Base-by-base conservation (phyloP, 495 filamentous ascomycete genomes). In the Pseudevernia furfuracea region DNA sequence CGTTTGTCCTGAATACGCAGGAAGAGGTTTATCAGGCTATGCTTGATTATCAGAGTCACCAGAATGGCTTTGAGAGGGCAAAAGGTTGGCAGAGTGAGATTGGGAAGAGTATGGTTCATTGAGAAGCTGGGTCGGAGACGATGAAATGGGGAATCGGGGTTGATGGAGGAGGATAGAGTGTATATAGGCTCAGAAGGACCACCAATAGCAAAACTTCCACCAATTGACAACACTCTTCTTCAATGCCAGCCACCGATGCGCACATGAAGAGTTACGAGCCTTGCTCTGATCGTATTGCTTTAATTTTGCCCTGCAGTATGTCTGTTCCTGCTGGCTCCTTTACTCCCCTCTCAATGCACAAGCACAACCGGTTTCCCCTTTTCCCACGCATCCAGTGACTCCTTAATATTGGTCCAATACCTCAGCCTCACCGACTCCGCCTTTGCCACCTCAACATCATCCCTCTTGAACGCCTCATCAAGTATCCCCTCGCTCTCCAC, bases 21-120 rank as follows among this genome's bases (percentile, higher is more conserved):
- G 91, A 96, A 69, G 85, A 94, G 72, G 91, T 98, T 46, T 89
- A 91, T 67, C 85, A 97, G 78, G 91, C 94, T 4, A 86, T 98
- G 82, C 76, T 85, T 59, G 93, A 98, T 76, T 98, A 87, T 70
- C 89, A 91, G 78, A 87, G 80, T 56, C 80, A 86, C 63, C 82
- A 84, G 32, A 97, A 97, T 75, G 93, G 93, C 21, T 98, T 98
- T 72, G 93, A 98, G 79, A 80, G 87, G 64, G 88, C 89, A 21
- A 81, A 85, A 64, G 82, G 81, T 7, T 98, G 94, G 94, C 75
- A 84, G 74, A 96, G 91, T 71, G 88, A 96, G 80, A 98, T 98
- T 81, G 94, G 93, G 58, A 96, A 94, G 84, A 74, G 78, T n/a
- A 89, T 88, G 85, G 74, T 73, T 32, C 71, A 74, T 60, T 80